These are phyloP conservation scores for Ajuga chamaepitys DNA, from an alignment of 257 asterid genomes.

Conservation along the genomic window DNA sequence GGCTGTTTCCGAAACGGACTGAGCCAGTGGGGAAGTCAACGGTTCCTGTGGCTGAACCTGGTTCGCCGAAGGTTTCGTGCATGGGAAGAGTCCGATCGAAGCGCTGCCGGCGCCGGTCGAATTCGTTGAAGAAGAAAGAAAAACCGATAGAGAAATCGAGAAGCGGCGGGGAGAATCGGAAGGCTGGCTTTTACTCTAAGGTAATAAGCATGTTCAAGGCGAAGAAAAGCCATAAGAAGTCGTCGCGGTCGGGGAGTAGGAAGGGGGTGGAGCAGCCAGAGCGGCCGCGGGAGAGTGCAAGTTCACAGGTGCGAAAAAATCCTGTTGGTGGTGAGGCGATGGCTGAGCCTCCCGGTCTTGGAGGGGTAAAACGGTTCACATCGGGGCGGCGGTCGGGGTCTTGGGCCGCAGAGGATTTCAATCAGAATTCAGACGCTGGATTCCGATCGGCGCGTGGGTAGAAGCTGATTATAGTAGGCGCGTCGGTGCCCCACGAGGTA, in stretches of 20 bases:
- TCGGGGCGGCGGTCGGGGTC: conserved; percentile 72
- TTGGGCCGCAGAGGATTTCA: conserved; percentile 45
- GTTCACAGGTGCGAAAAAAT: conserved; percentile 19
- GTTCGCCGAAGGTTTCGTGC: conserved; percentile 91
- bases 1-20: conserved; percentile 58
- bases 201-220: conserved; percentile 46
- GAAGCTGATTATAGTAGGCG: conserved; percentile 25
- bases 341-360: conserved; percentile 56
- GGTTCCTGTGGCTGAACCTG: conserved; percentile 49
- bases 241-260: conserved; percentile 25
- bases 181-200: conserved; percentile 45
- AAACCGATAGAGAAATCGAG: conserved; percentile 24
- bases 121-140: conserved; percentile 28
- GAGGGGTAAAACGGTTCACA: conserved; percentile 51
- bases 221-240: conserved; percentile 20
- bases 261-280: conserved; percentile 25
- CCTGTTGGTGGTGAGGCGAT: conserved; percentile 26
- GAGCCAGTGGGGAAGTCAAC: conserved; percentile 35
- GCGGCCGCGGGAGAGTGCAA: conserved; percentile 31
- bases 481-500: neutral
- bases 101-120: conserved; percentile 60
- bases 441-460: conserved; percentile 24
- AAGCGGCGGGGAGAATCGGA: conserved; percentile 30
- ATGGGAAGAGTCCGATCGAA: conserved; percentile 89
- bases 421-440: conserved; percentile 27